Percentiles rank a stretch among this genome's conserved stretches.
Conservation (phyloP, 306 rosid species). For the Alnus glutinosa region DNA sequence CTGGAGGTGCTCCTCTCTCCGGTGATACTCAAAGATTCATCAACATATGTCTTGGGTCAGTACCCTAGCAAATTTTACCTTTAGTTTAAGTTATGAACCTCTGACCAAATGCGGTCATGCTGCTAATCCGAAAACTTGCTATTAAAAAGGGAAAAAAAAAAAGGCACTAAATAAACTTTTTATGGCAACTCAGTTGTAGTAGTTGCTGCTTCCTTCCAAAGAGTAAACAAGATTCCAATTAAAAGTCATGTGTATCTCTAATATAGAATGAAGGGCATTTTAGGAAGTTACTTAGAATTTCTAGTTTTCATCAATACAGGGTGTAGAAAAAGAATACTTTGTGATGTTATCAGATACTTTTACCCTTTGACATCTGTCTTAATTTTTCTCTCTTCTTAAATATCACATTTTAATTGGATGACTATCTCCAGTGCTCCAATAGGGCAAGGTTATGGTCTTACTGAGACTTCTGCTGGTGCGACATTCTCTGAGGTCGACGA, state of each 20-base stretch:
- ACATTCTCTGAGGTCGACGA: constrained; percentile 90
- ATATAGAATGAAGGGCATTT: too few species aligned
- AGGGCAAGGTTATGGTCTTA: constrained; percentile 98
- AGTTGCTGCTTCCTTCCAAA: too few species aligned
- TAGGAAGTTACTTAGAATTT: too few species aligned
- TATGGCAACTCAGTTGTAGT: too few species aligned
- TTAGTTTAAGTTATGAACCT: background rate
- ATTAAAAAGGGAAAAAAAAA: too few species aligned
- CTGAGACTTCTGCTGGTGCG: constrained; percentile 95
- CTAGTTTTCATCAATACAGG: too few species aligned
- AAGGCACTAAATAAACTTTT: too few species aligned
- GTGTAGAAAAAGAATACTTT: background rate
- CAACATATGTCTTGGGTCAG: constrained; percentile 94
- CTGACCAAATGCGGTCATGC: too few species aligned
- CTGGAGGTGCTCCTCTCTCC: constrained; percentile 99
- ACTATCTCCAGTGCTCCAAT: constrained; percentile 73
- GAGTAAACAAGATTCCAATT: too few species aligned
- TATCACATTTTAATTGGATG: constrained; percentile 28
- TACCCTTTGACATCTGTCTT: background rate
- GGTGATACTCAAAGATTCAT: constrained; percentile 92
- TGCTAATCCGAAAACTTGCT: too few species aligned
- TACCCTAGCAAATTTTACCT: background rate
- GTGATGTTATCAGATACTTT: background rate
- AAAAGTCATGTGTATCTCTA: too few species aligned
- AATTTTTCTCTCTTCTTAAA: constrained; percentile 2